These are phyloP conservation scores for Tricharina praecox DNA, from an alignment of 495 filamentous ascomycete species.

Conservation along the genomic window DNA sequence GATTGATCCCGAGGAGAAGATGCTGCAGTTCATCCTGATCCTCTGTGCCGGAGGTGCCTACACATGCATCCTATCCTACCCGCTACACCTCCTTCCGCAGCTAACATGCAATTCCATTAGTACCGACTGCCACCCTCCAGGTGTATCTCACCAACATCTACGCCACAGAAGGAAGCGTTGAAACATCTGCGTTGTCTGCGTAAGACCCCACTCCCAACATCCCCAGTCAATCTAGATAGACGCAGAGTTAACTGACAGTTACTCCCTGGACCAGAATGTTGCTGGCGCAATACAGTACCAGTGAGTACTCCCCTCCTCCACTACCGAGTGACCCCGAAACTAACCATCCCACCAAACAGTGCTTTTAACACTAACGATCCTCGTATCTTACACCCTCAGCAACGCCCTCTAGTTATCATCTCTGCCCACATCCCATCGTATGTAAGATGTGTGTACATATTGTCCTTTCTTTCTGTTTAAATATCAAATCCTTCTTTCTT, in stretches of 20 bases:
- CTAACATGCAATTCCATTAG: too few relatives aligned
- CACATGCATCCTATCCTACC: not conserved
- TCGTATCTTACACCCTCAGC: slow-evolving; percentile 21
- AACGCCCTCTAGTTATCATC: slow-evolving; percentile 7
- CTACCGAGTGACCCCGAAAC: slow-evolving; percentile 12
- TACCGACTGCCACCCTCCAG: slow-evolving; percentile 22
- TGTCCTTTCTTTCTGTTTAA: too few relatives aligned
- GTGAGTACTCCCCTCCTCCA: slow-evolving; percentile 9
- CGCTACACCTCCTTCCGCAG: not conserved
- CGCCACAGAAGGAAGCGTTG: slow-evolving; percentile 20
- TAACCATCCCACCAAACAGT: slow-evolving; percentile 16
- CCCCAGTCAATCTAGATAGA: too few relatives aligned
- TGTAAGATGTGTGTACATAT: too few relatives aligned
- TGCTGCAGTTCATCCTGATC: slow-evolving; percentile 21
- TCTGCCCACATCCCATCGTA: not conserved
- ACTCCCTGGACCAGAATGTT: too few relatives aligned
- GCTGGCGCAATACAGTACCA: slow-evolving; percentile 19
- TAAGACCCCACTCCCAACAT: not conserved
- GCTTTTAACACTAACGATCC: slow-evolving; percentile 18
- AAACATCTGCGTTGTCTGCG: slow-evolving; percentile 24
- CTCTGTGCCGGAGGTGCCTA: slow-evolving; percentile 22
- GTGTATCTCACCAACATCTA: slow-evolving; percentile 26
- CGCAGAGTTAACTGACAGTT: too few relatives aligned
- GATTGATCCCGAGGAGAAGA: slow-evolving; percentile 19
- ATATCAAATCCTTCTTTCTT: too few relatives aligned